phyloP scores from a whole-genome alignment of 768 basidiomycete species.

The Lactarius sp. region DNA sequence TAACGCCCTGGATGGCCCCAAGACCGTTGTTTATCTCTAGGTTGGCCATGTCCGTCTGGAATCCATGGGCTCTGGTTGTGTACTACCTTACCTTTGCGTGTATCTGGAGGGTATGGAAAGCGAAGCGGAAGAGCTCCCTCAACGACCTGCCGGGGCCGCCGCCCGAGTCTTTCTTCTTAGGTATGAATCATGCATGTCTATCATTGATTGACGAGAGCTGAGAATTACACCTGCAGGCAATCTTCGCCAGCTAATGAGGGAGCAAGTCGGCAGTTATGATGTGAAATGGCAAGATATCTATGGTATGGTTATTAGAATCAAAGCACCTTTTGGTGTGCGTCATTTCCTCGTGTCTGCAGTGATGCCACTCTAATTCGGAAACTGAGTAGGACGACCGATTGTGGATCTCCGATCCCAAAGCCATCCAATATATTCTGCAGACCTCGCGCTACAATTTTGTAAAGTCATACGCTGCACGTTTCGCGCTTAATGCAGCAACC shows the following conservation, averaged over 20 bases:
- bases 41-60: neutral
- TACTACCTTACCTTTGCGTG: neutral
- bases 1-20: neutral
- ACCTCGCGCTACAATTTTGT: constrained; percentile 19
- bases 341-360: neutral
- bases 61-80: neutral
- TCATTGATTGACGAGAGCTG: neutral
- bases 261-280: constrained; percentile 14
- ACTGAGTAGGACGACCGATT: constrained; percentile 10
- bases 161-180: constrained; percentile 20
- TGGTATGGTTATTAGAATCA: constrained; percentile 13
- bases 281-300: constrained; percentile 7
- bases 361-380: neutral
- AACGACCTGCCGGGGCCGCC: constrained; percentile 11
- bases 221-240: neutral
- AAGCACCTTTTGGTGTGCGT: constrained; percentile 22
- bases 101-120: neutral
- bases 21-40: neutral
- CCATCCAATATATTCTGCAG: constrained; percentile 22
- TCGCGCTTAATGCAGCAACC: constrained; percentile 18
- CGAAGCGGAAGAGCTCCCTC: neutral
- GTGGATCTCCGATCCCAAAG: constrained; percentile 21
- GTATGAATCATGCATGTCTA: neutral
- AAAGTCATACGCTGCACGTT: constrained; percentile 23
- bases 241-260: constrained; percentile 19